A percentile compares a stretch with the other conserved stretches of the same genome.
Evolutionary conservation across 257 asterid species (phyloP).

Genomic region (Rauvolfia tetraphylla): DNA sequence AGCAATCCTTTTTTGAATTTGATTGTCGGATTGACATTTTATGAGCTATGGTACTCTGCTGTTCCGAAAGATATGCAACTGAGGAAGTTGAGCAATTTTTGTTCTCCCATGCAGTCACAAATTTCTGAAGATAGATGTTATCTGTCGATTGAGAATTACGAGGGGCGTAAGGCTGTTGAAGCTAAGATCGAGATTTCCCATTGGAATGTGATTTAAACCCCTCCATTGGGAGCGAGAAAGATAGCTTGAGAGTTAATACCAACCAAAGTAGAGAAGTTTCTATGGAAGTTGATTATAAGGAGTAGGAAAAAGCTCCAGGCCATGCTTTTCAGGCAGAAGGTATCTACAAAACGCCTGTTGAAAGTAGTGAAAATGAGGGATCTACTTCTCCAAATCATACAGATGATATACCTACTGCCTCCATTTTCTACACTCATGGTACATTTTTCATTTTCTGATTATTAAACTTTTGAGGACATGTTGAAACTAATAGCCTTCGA

Average conservation of each 20-base stretch:
- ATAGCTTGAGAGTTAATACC: conserved; percentile 20
- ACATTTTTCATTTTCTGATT: conserved; percentile 17
- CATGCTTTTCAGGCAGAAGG: conserved; percentile 31
- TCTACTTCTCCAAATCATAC: conserved; percentile 25
- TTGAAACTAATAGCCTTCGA: neutral
- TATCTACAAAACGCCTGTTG: conserved; percentile 26
- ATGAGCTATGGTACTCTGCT: conserved; percentile 64
- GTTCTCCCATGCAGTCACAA: conserved; percentile 34
- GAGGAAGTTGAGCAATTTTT: conserved; percentile 33
- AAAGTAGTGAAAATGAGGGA: conserved; percentile 36
- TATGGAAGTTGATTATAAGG: conserved; percentile 33
- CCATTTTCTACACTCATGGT: conserved; percentile 69
- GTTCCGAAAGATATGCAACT: conserved; percentile 58
- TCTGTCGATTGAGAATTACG: conserved; percentile 31
- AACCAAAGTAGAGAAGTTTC: conserved; percentile 21
- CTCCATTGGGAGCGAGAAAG: conserved; percentile 65
- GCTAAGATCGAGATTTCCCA: conserved; percentile 29
- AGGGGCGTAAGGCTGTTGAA: conserved; percentile 39
- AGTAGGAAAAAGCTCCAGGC: conserved; percentile 32
- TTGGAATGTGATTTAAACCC: conserved; percentile 42
- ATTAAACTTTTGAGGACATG: neutral
- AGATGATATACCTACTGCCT: conserved; percentile 44
- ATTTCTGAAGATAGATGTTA: conserved; percentile 26
- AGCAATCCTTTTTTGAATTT: conserved; percentile 60
- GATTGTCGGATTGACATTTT: conserved; percentile 70